These are phyloP conservation scores for Pulveroboletus sp. DNA, from an alignment of 768 basidiomycete genomes.

Conservation along the genomic window DNA sequence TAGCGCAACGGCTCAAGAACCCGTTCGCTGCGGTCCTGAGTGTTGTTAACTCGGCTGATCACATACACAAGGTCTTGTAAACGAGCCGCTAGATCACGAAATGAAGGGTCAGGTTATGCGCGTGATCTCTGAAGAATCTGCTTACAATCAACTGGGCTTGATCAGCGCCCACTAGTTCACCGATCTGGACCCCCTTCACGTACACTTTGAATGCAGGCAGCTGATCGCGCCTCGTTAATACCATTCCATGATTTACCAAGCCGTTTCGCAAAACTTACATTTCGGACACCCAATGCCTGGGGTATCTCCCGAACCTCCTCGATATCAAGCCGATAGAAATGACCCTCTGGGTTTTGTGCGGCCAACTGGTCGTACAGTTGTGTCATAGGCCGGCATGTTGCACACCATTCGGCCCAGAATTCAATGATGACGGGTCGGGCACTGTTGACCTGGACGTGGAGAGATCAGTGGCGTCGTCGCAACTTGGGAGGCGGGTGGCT, in stretches of 20 bases:
- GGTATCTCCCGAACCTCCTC: constrained; percentile 27
- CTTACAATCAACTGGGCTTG: constrained; percentile 22
- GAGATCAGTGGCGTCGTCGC: constrained; percentile 7
- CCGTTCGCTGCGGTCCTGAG: constrained; percentile 6
- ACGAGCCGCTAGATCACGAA: constrained; percentile 24
- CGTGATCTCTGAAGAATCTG: constrained; percentile 2
- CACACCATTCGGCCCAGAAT: constrained; percentile 32
- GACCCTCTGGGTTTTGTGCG: constrained; percentile 21
- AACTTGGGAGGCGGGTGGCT: constrained; percentile 1
- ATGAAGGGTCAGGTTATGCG: constrained; percentile 17
- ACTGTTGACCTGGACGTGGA: constrained; percentile 14
- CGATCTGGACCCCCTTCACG: constrained; percentile 28
- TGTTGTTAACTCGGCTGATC: constrained; percentile 6
- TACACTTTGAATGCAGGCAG: constrained; percentile 29
- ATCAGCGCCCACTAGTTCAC: constrained; percentile 28
- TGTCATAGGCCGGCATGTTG: constrained; percentile 20
- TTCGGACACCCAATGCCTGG: constrained; percentile 21
- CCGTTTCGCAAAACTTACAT: constrained; percentile 12
- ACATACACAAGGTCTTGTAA: constrained; percentile 27
- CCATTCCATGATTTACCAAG: constrained; percentile 11
- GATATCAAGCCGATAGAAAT: constrained; percentile 30
- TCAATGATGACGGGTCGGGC: constrained; percentile 25
- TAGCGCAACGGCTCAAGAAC: constrained; percentile 8
- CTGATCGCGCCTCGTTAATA: constrained; percentile 16
- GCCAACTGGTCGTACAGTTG: constrained; percentile 22